Conservation (phyloP, 2,329 filamentous ascomycete genomes). For the Xenosphaeropsis pyriputrescens region DNA sequence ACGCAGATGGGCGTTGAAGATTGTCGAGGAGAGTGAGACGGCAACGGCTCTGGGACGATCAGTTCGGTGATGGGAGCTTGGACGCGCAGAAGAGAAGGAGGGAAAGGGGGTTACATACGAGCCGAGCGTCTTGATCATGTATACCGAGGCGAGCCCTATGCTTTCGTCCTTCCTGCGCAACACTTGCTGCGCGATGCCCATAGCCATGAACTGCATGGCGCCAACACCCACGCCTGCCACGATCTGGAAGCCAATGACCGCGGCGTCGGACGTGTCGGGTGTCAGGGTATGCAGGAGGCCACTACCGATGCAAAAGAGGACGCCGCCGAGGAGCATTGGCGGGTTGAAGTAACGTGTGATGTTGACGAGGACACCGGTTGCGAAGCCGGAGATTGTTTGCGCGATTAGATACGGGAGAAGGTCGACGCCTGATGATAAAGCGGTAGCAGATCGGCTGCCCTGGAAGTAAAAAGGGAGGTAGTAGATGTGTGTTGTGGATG, state of each 20-base stretch:
- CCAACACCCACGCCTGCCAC: background rate
- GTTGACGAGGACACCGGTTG: slow-evolving; percentile 4
- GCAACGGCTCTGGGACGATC: background rate
- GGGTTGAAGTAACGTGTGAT: slow-evolving; percentile 13
- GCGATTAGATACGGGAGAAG: slow-evolving; percentile 9
- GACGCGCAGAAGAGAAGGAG: background rate
- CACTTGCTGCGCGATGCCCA: slow-evolving; percentile 1
- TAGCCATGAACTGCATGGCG: slow-evolving; percentile 1
- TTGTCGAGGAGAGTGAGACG: slow-evolving; percentile 1
- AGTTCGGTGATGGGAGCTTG: background rate
- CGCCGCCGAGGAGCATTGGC: slow-evolving; percentile 12
- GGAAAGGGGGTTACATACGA: background rate
- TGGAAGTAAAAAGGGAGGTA: slow-evolving; percentile 17
- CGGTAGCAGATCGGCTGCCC: slow-evolving; percentile 10
- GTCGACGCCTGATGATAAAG: slow-evolving; percentile 12
- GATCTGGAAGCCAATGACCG: background rate
- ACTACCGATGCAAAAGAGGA: slow-evolving; percentile 11
- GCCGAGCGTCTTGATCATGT: slow-evolving; percentile 2
- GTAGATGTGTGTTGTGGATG: slow-evolving; percentile 1
- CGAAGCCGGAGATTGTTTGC: slow-evolving; percentile 4
- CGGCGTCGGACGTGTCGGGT: background rate
- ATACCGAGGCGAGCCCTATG: background rate
- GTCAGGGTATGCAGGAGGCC: slow-evolving; percentile 16
- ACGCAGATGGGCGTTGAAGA: background rate
- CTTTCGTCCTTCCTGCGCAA: slow-evolving; percentile 1